Evolutionary conservation across 2,329 filamentous ascomycete genomes (phyloP), one percentile per base, ranked within the genome.

Genomic region (Arthroderma uncinatum): DNA sequence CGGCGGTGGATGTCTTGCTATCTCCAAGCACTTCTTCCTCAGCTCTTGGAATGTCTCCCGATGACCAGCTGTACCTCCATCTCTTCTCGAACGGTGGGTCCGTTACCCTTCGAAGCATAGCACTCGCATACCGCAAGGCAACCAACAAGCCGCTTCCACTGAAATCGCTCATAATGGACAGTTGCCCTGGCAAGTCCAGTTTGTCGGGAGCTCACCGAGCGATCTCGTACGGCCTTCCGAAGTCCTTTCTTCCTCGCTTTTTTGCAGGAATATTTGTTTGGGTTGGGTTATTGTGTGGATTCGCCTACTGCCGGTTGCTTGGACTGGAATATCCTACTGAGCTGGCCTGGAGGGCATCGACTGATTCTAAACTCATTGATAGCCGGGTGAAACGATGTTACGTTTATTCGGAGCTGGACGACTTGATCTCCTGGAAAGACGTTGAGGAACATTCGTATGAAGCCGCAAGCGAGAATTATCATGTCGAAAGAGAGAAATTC

Each of bases 21-120:
- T 66, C 54, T 47, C 61, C 59, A 44, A 57, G 58, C 60, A 59
- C 64, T 12, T 23, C 50, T n/a, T 5, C 50, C 6, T 19, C 47
- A 2, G 25, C 58, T 25, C 14, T 23, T 19, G 44, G 44, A 5
- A n/a, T 42, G 44, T 12, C 56, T 66, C 63, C 69, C 4, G 21
- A 48, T n/a, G 44, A 48, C 12, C 44, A 25, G 23, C 64, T 69
- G 8, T 68, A 75, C 30, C 60, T 78, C 7, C 76, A 79, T 64
- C 66, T 74, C 57, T 79, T 79, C 66, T 79, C 76, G 21, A 78
- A 79, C 58, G 77, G 76, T 25, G 78, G 78, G 14, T 65, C 71
- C 19, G 69, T 71, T 53, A 72, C 72, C 4, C 66, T 69, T 2
- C 66, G 65, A 3, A 64, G 70, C 25, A 59, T 79, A 5, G 70